Evolutionary conservation across 192 early-diverging fungal species (phyloP).

Genomic region (Rhizophagus prolifer): DNA sequence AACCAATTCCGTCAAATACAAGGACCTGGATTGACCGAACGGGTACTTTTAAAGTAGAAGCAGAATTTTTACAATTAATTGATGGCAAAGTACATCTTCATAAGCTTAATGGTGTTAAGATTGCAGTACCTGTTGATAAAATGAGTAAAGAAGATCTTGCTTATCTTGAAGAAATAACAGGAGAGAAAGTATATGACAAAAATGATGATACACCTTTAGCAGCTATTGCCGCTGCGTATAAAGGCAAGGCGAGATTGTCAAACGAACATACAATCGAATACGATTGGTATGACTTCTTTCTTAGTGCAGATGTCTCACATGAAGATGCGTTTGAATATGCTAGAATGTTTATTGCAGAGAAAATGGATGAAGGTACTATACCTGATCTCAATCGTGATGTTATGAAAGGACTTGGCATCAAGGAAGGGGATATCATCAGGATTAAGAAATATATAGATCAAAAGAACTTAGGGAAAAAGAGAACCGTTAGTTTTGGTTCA

Average conservation of each 20-base stretch:
- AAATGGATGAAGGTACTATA: conserved; percentile 79
- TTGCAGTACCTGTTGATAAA: conserved; percentile 88
- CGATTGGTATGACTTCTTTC: conserved; percentile 94
- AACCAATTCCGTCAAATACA: conserved; percentile 63
- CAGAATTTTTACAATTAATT: conserved; percentile 73
- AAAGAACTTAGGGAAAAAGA: conserved; percentile 49
- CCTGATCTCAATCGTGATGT: conserved; percentile 72
- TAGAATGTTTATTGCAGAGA: conserved; percentile 80
- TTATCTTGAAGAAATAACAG: conserved; percentile 52
- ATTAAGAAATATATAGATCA: conserved; percentile 65
- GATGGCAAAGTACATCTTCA: conserved; percentile 92
- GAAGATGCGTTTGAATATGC: conserved; percentile 81
- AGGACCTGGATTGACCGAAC: conserved; percentile 93
- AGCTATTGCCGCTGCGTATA: conserved; percentile 29
- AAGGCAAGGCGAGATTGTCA: conserved; percentile 35
- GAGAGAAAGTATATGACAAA: conserved; percentile 41
- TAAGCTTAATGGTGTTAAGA: conserved; percentile 93
- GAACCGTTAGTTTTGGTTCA: conserved; percentile 40
- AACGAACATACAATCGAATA: conserved; percentile 69
- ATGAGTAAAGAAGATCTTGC: conserved; percentile 63
- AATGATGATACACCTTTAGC: conserved; percentile 20
- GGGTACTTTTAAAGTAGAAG: conserved; percentile 90
- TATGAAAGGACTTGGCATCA: conserved; percentile 76
- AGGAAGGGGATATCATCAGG: conserved; percentile 80
- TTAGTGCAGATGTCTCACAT: conserved; percentile 70